Conservation (phyloP, 169 alveolate genomes). For the Plasmodium reichenowi region DNA sequence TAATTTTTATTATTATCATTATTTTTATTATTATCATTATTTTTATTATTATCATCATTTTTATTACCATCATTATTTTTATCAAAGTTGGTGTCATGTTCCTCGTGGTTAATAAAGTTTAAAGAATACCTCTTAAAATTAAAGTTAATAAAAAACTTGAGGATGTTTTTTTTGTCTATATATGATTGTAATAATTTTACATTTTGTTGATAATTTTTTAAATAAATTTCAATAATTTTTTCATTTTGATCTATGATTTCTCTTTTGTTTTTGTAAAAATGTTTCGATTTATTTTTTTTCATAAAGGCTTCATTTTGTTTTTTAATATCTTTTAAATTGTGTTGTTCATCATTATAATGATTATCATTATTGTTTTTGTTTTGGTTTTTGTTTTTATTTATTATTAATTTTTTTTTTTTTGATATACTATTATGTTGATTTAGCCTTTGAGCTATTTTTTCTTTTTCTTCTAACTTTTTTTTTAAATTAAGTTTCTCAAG, state of each 20-base stretch:
- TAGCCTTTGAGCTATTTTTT: not conserved
- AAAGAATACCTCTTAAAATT: slow-evolving; percentile 18
- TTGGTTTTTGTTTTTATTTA: slow-evolving; percentile 5
- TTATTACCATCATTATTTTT: too few species aligned
- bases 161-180: slow-evolving; percentile 11
- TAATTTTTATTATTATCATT: too few species aligned
- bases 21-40: too few species aligned
- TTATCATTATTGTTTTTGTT: slow-evolving; percentile 11
- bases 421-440: not conserved
- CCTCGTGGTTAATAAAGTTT: not conserved
- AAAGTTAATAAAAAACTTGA: slow-evolving; percentile 43
- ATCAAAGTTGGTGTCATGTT: too few species aligned
- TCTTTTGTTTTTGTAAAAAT: not conserved
- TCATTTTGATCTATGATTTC: not conserved
- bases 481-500: slow-evolving; percentile 18
- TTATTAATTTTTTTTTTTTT: not conserved
- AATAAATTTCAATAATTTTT: slow-evolving; percentile 26
- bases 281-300: not conserved
- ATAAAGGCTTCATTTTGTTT: slow-evolving; percentile 23
- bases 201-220: slow-evolving; percentile 19
- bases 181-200: slow-evolving; percentile 9
- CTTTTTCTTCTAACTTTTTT: slow-evolving; percentile 41
- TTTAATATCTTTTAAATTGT: slow-evolving; percentile 34
- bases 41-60: too few species aligned
- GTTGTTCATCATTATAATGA: not conserved